These are phyloP conservation scores for Ascochyta pisi DNA, from an alignment of 2,329 filamentous ascomycete species.

Conservation along the genomic window DNA sequence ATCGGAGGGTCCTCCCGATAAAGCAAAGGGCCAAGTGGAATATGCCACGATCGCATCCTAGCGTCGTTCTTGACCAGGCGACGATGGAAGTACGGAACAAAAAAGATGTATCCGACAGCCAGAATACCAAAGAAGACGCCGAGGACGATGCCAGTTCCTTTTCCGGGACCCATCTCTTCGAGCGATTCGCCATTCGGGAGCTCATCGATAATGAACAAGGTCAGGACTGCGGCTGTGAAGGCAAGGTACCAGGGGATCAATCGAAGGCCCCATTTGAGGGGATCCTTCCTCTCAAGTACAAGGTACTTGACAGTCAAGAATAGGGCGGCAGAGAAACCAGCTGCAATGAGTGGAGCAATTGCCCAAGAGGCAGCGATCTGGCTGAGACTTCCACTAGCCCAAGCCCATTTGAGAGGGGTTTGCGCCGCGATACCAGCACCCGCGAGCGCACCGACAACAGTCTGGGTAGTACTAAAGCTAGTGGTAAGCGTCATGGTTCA, in stretches of 20 bases:
- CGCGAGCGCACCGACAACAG: constrained; percentile 65
- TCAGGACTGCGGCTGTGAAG: constrained; percentile 57
- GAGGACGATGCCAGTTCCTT: constrained; percentile 34
- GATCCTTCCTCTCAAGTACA: constrained; percentile 58
- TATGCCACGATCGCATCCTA: constrained; percentile 34
- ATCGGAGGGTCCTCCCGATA: constrained; percentile 49
- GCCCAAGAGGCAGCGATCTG: constrained; percentile 55
- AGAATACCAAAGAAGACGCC: constrained; percentile 36
- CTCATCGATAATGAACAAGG: constrained; percentile 66
- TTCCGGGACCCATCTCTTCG: constrained; percentile 38
- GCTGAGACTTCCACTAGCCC: constrained; percentile 38
- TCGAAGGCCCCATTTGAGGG: constrained; percentile 58
- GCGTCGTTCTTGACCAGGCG: constrained; percentile 36
- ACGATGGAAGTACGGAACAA: constrained; percentile 38
- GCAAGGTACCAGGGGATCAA: constrained; percentile 59
- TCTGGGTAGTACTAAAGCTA: constrained; percentile 62
- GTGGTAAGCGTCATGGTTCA: background rate
- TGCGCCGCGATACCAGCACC: constrained; percentile 64
- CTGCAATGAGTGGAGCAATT: constrained; percentile 59
- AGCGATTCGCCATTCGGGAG: constrained; percentile 43
- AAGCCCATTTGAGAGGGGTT: constrained; percentile 33
- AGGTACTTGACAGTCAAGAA: constrained; percentile 58
- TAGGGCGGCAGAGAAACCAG: constrained; percentile 56
- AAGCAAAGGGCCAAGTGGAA: constrained; percentile 49
- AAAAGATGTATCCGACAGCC: constrained; percentile 34